These are phyloP conservation scores for Plasmodium gallinaceum DNA, from an alignment of 169 alveolate genomes.

Conservation along the genomic window DNA sequence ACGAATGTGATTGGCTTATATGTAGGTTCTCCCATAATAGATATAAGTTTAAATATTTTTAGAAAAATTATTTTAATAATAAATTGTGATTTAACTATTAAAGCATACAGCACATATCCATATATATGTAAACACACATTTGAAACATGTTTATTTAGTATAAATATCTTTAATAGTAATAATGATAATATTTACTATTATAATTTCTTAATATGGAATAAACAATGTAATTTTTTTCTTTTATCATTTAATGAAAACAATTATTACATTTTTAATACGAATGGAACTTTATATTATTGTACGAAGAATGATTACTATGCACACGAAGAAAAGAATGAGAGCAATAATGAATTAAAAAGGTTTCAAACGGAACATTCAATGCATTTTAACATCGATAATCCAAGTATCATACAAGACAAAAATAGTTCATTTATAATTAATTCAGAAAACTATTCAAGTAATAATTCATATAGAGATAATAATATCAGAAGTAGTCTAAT, in stretches of 20 bases:
- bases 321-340: background rate
- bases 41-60: conserved; percentile 43
- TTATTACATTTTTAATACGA: conserved; percentile 67
- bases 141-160: conserved; percentile 43
- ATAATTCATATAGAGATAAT: background rate
- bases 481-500: background rate
- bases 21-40: conserved; percentile 44
- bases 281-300: conserved; percentile 64
- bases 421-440: background rate
- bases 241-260: conserved; percentile 45
- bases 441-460: background rate
- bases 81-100: conserved; percentile 29
- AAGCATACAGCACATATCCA: conserved; percentile 56
- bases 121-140: conserved; percentile 72
- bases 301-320: background rate
- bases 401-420: background rate
- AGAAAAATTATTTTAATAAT: conserved; percentile 63
- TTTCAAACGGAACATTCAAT: background rate
- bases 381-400: background rate
- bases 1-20: conserved; percentile 50
- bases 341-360: background rate
- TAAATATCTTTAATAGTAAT: conserved; percentile 37
- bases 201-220: conserved; percentile 69
- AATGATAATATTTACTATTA: conserved; percentile 11
- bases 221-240: conserved; percentile 65